These are phyloP conservation scores for Bondarzewia mesenterica DNA, from an alignment of 1,284 basidiomycete genomes.

Conservation along the genomic window DNA sequence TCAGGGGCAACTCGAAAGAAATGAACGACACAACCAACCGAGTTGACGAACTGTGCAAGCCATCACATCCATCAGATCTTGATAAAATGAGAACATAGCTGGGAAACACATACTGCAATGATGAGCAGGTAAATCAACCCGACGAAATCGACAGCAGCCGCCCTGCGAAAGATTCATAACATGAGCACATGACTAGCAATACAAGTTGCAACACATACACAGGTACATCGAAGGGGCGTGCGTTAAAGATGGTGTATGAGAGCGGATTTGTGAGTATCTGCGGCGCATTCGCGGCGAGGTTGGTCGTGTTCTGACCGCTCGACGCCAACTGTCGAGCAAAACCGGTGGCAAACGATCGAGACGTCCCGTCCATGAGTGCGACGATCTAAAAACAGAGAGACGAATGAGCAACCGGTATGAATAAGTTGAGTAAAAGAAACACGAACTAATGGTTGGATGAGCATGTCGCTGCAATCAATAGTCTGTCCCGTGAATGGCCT, in stretches of 20 bases:
- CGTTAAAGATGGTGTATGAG: constrained; percentile 43
- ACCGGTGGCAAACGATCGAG: constrained; percentile 24
- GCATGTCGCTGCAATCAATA: too few relatives aligned
- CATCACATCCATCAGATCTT: not conserved
- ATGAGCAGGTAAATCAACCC: constrained; percentile 61
- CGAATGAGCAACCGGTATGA: too few relatives aligned
- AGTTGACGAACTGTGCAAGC: constrained; percentile 7
- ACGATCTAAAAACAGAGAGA: too few relatives aligned
- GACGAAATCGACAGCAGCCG: constrained; percentile 65
- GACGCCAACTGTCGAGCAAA: constrained; percentile 28
- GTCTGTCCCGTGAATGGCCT: too few relatives aligned
- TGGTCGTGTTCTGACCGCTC: constrained; percentile 17
- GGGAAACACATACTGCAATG: constrained; percentile 20
- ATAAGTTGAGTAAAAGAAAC: too few relatives aligned
- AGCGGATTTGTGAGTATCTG: constrained; percentile 46
- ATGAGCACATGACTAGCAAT: not conserved
- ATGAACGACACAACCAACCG: not conserved
- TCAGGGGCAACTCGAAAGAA: too few relatives aligned
- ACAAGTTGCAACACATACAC: constrained; percentile 37
- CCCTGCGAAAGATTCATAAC: constrained; percentile 31
- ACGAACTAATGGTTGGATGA: too few relatives aligned
- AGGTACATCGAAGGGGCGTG: constrained; percentile 60
- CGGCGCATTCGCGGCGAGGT: constrained; percentile 46
- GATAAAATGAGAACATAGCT: not conserved
- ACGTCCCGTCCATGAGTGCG: constrained; percentile 8